Conservation (phyloP, 2,329 filamentous ascomycete genomes). For the Aspergillus fumigatiaffinis region DNA sequence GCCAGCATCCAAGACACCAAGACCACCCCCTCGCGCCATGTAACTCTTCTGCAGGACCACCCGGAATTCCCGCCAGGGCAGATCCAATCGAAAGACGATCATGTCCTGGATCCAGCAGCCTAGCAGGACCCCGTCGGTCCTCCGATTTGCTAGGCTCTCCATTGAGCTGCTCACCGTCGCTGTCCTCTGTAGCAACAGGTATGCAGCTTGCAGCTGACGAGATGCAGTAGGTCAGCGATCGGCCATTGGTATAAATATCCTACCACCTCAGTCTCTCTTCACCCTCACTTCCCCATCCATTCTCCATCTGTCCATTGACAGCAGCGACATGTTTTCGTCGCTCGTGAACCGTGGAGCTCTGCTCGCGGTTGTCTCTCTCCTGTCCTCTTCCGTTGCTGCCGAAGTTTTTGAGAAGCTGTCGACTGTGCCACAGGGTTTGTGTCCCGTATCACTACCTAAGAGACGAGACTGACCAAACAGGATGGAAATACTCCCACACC, state of each 20-base stretch:
- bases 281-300: background rate
- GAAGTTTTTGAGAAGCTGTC: slow-evolving; percentile 35
- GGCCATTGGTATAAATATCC: background rate
- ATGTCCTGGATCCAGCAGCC: background rate
- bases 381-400: slow-evolving; percentile 25
- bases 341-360: slow-evolving; percentile 23
- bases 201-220: background rate
- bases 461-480: slow-evolving; percentile 13
- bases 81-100: slow-evolving; percentile 1
- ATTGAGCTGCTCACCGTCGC: background rate
- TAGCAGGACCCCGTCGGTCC: slow-evolving; percentile 2
- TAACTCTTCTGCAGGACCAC: slow-evolving; percentile 2
- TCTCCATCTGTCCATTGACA: background rate
- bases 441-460: background rate
- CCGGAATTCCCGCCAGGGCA: background rate
- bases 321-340: slow-evolving; percentile 22
- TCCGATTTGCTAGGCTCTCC: background rate
- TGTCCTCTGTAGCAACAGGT: background rate
- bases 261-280: background rate
- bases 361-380: slow-evolving; percentile 26
- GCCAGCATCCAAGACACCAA: background rate
- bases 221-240: background rate
- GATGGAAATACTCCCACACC: slow-evolving; percentile 30
- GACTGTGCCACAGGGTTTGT: slow-evolving; percentile 32
- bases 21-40: slow-evolving; percentile 2